phyloP scores from a whole-genome alignment of 2,329 filamentous ascomycete genomes.

The Capronia americana region DNA sequence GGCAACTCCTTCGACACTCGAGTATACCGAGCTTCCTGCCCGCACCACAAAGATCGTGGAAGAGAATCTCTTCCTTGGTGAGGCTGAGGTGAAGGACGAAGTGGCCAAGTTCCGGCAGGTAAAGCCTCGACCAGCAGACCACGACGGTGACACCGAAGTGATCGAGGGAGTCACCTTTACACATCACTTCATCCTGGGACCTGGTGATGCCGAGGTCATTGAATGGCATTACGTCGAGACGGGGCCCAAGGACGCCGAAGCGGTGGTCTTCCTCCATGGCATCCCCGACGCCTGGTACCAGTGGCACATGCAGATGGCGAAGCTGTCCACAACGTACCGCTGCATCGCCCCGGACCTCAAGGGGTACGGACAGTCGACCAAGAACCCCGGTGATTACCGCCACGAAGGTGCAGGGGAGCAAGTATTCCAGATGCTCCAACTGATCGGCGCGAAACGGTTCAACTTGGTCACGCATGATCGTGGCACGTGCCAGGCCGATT shows the following conservation, averaged over 20 bases:
- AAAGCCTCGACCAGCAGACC: conserved; percentile 11
- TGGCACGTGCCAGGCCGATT: conserved; percentile 28
- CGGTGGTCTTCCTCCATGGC: conserved; percentile 28
- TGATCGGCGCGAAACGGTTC: conserved; percentile 22
- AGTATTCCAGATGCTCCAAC: conserved; percentile 21
- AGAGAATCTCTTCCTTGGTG: neutral
- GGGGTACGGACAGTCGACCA: conserved; percentile 27
- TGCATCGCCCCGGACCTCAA: conserved; percentile 28
- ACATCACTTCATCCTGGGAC: conserved; percentile 25
- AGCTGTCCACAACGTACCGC: conserved; percentile 9
- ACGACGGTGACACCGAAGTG: conserved; percentile 25
- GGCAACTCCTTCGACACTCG: conserved; percentile 2
- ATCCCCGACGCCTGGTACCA: conserved; percentile 30
- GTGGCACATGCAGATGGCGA: conserved; percentile 28
- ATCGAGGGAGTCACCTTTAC: conserved; percentile 24
- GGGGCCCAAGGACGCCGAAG: conserved; percentile 21
- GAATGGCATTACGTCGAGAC: conserved; percentile 26
- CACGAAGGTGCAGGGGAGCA: conserved; percentile 25
- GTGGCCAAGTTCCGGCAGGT: conserved; percentile 11
- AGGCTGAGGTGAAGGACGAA: neutral
- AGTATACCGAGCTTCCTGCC: neutral
- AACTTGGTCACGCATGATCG: conserved; percentile 28
- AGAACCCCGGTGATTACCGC: conserved; percentile 23
- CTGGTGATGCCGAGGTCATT: conserved; percentile 22
- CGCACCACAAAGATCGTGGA: neutral